phyloP scores from a whole-genome alignment of 345 rosid species.

The Theobroma cacao region DNA sequence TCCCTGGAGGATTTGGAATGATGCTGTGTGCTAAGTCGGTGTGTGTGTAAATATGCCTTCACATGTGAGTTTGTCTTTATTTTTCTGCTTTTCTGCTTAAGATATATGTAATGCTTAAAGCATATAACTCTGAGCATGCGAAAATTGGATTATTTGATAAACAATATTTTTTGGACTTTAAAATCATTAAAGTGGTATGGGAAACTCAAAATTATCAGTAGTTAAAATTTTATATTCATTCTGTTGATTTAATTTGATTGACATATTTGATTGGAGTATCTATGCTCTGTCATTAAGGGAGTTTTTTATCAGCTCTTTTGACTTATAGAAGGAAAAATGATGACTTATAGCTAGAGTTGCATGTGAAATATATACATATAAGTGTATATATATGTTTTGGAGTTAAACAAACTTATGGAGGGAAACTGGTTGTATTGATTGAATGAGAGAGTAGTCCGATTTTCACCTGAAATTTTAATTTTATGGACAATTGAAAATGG shows the following conservation, averaged over 20 bases:
- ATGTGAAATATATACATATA: neutral
- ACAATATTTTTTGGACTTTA: no score
- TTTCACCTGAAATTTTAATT: neutral
- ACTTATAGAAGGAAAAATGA: no score
- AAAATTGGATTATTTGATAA: no score
- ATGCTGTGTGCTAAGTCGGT: neutral
- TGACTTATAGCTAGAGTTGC: neutral
- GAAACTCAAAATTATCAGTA: no score
- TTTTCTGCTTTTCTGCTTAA: neutral
- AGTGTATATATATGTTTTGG: neutral
- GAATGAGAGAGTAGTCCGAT: neutral
- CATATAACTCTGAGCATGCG: no score
- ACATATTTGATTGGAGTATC: no score
- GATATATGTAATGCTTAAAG: neutral
- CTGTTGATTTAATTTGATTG: no score
- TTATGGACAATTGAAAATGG: neutral
- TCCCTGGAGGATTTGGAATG: neutral
- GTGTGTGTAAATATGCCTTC: neutral
- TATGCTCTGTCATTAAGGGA: no score
- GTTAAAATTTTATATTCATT: no score
- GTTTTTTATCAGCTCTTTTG: no score
- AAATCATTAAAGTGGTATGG: no score
- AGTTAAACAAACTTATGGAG: neutral
- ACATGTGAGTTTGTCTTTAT: neutral
- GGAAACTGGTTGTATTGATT: neutral